Conservation (phyloP, 495 filamentous ascomycete genomes). For the Penicillium egyptiacum region DNA sequence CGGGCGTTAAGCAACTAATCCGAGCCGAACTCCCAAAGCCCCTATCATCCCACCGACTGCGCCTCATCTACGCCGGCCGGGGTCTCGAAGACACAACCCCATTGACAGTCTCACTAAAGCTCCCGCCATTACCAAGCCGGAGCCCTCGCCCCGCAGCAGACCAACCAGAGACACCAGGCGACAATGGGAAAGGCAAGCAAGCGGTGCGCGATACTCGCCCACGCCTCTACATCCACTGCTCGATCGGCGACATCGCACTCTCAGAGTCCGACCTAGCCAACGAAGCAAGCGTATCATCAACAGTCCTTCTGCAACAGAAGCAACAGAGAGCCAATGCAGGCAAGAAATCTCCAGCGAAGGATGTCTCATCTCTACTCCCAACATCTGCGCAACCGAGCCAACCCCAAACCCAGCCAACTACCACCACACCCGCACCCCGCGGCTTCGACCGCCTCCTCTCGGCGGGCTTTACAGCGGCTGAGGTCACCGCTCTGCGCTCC, state of each 20-base stretch:
- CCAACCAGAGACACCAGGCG: constrained; percentile 33
- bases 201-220: constrained; percentile 44
- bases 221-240: constrained; percentile 85
- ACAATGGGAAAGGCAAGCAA: constrained; percentile 58
- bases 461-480: constrained; percentile 74
- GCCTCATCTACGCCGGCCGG: constrained; percentile 85
- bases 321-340: constrained; percentile 11
- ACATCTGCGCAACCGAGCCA: neutral
- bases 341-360: neutral
- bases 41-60: constrained; percentile 65
- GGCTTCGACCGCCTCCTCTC: constrained; percentile 87
- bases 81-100: constrained; percentile 71
- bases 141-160: constrained; percentile 23
- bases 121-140: constrained; percentile 53
- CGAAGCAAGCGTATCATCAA: constrained; percentile 59
- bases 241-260: constrained; percentile 67
- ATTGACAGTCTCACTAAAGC: constrained; percentile 62
- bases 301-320: constrained; percentile 23
- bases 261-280: constrained; percentile 62
- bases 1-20: constrained; percentile 78
- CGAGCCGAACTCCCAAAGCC: constrained; percentile 64
- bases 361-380: constrained; percentile 11
- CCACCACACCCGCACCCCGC: constrained; percentile 63
- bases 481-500: constrained; percentile 76
- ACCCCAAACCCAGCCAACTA: constrained; percentile 16